Conservation (phyloP, 1,284 basidiomycete species). For the Naganishia liquefaciens region DNA sequence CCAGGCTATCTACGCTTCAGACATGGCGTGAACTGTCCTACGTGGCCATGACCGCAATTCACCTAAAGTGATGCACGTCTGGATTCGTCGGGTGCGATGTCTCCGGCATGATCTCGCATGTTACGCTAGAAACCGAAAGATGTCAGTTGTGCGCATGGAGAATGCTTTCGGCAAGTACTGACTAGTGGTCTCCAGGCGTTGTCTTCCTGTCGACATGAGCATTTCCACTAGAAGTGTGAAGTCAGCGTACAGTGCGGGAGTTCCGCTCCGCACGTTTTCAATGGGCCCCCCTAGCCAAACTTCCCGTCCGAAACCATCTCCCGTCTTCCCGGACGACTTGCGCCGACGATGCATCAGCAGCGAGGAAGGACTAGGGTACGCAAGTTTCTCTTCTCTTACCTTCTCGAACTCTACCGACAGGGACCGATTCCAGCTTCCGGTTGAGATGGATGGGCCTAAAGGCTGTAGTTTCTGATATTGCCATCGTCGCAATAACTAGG, state of each 20-base stretch:
- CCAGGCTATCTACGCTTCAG: not conserved
- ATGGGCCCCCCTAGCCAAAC: slow-evolving; percentile 46
- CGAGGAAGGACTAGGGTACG: too few species aligned
- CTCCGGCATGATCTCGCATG: slow-evolving; percentile 50
- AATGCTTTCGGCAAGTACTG: slow-evolving; percentile 30
- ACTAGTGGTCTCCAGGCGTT: slow-evolving; percentile 50
- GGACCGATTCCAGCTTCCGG: too few species aligned
- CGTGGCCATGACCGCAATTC: slow-evolving; percentile 55
- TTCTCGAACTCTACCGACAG: too few species aligned
- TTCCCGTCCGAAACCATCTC: too few species aligned
- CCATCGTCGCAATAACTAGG: too few species aligned
- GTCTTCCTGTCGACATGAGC: slow-evolving; percentile 53
- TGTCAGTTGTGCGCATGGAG: too few species aligned
- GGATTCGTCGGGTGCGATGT: slow-evolving; percentile 48
- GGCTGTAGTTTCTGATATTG: too few species aligned
- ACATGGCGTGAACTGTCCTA: slow-evolving; percentile 34
- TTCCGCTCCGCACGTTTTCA: slow-evolving; percentile 8
- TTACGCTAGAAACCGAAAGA: slow-evolving; percentile 41
- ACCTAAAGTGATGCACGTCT: slow-evolving; percentile 52
- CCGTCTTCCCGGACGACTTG: too few species aligned
- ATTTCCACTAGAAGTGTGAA: slow-evolving; percentile 39
- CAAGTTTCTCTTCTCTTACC: too few species aligned
- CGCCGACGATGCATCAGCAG: too few species aligned
- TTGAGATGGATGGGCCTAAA: too few species aligned
- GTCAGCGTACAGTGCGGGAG: slow-evolving; percentile 7